These are phyloP conservation scores for Phytopythium litorale DNA, from an alignment of 352 stramenopile species.

Conservation along the genomic window DNA sequence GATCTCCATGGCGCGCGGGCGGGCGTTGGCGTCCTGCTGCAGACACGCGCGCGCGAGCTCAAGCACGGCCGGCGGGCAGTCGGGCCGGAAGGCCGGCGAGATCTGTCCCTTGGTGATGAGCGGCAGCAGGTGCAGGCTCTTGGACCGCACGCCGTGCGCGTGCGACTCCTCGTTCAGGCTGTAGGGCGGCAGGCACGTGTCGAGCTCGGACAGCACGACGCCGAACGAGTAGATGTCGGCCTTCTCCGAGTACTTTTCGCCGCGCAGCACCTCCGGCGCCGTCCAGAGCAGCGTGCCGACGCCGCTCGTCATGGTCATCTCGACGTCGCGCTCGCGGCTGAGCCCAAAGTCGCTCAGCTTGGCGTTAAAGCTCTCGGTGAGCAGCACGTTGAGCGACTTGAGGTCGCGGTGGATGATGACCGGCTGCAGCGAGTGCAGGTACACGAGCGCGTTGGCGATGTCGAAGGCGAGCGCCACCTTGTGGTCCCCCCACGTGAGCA, in stretches of 20 bases:
- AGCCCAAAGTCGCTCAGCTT: conserved; percentile 78
- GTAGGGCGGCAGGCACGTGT: conserved; percentile 42
- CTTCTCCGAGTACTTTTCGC: conserved; percentile 40
- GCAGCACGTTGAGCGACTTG: conserved; percentile 76
- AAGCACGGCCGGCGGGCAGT: conserved; percentile 31
- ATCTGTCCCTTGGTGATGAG: conserved; percentile 38
- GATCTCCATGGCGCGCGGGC: conserved; percentile 37
- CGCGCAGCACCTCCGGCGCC: conserved; percentile 53
- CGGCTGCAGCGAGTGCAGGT: conserved; percentile 33
- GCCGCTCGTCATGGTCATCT: conserved; percentile 58
- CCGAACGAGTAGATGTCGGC: conserved; percentile 53
- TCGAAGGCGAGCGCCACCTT: conserved; percentile 38
- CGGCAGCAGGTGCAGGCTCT: conserved; percentile 35
- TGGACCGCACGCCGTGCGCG: conserved; percentile 23
- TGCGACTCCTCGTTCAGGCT: conserved; percentile 23
- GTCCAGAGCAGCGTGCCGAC: conserved; percentile 73
- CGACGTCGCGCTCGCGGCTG: conserved; percentile 37
- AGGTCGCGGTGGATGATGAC: conserved; percentile 74
- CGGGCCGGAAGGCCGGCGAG: conserved; percentile 28
- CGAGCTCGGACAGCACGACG: conserved; percentile 49
- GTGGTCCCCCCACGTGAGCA: conserved; percentile 31
- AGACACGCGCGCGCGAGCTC: conserved; percentile 35
- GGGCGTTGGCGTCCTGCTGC: conserved; percentile 28
- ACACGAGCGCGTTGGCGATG: conserved; percentile 43
- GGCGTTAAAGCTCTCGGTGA: conserved; percentile 40